Evolutionary conservation across 192 early-diverging fungal genomes (phyloP).

Genomic region (Coemansia sp.): DNA sequence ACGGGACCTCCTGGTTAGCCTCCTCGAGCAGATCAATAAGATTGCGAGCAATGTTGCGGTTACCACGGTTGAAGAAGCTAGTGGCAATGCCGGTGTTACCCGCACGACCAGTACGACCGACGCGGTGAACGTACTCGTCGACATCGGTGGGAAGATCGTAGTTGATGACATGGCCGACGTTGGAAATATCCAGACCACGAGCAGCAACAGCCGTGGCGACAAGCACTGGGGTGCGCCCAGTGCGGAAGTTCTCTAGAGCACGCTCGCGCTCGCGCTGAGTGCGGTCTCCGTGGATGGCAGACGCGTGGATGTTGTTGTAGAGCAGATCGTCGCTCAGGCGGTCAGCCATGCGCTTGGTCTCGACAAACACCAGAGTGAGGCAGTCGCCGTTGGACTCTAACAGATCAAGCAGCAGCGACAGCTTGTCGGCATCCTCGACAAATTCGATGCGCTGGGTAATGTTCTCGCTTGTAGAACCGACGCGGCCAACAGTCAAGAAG

Average conservation of each 20-base stretch:
- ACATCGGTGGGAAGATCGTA: slow-evolving; percentile 95
- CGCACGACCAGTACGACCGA: slow-evolving; percentile 97
- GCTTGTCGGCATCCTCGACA: slow-evolving; percentile 94
- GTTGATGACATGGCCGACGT: slow-evolving; percentile 86
- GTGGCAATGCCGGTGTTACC: slow-evolving; percentile 92
- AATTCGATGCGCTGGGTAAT: slow-evolving; percentile 92
- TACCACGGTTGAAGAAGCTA: slow-evolving; percentile 90
- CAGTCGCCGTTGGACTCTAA: slow-evolving; percentile 61
- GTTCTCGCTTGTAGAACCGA: slow-evolving; percentile 93
- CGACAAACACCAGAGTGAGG: slow-evolving; percentile 94
- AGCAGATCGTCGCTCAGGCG: slow-evolving; percentile 80
- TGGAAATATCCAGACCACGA: slow-evolving; percentile 88
- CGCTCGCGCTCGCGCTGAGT: slow-evolving; percentile 94
- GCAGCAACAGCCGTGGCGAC: slow-evolving; percentile 98
- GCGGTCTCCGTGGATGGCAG: slow-evolving; percentile 95
- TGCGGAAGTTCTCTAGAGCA: slow-evolving; percentile 84
- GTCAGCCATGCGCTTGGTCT: slow-evolving; percentile 95
- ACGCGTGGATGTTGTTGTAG: slow-evolving; percentile 79
- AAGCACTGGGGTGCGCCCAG: slow-evolving; percentile 78
- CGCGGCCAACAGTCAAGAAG: slow-evolving; percentile 88
- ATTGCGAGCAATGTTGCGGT: slow-evolving; percentile 80
- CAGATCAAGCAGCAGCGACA: slow-evolving; percentile 83
- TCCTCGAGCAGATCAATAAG: slow-evolving; percentile 87
- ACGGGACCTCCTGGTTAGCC: slow-evolving; percentile 91
- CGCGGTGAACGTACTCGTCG: slow-evolving; percentile 99